Evolutionary conservation across 106 monocot species (phyloP).

Genomic region (Alisma plantagoaquatica): DNA sequence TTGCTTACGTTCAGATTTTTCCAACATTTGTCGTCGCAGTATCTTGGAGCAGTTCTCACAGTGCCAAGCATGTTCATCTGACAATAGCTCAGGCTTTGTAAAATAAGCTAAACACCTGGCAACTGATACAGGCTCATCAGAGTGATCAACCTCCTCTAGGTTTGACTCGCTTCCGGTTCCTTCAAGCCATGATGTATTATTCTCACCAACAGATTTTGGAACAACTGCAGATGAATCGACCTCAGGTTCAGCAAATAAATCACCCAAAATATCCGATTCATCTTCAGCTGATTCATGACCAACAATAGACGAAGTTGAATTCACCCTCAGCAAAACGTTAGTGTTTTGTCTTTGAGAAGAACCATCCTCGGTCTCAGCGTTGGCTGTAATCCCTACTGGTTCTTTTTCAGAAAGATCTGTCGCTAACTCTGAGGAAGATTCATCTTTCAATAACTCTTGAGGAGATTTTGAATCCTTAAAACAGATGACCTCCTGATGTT

Average conservation of each 20-base stretch:
- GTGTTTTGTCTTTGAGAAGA: conserved; percentile 31
- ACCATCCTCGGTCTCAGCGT: no score
- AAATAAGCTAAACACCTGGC: conserved; percentile 70
- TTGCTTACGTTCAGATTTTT: conserved; percentile 8
- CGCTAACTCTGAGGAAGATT: conserved; percentile 20
- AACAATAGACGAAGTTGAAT: conserved; percentile 10
- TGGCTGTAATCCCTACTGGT: conserved; percentile 7
- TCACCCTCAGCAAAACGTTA: conserved; percentile 4
- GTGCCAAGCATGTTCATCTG: conserved; percentile 82
- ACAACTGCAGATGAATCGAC: conserved; percentile 32
- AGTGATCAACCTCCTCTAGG: conserved; percentile 62
- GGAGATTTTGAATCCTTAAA: conserved; percentile 7
- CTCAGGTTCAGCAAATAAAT: conserved; percentile 80
- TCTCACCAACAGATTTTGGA: conserved; percentile 26
- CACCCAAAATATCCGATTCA: conserved; percentile 74
- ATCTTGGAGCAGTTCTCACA: conserved; percentile 76
- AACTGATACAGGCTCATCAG: conserved; percentile 60
- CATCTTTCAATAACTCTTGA: conserved; percentile 17
- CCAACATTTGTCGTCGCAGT: conserved; percentile 1
- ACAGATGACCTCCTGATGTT: conserved; percentile 10
- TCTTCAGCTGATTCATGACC: conserved; percentile 26
- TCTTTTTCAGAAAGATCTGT: neutral
- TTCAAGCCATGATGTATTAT: conserved; percentile 37
- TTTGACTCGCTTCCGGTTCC: conserved; percentile 36
- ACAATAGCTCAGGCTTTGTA: conserved; percentile 70